phyloP scores from a whole-genome alignment of 306 rosid genomes.

The Quercus parvula region DNA sequence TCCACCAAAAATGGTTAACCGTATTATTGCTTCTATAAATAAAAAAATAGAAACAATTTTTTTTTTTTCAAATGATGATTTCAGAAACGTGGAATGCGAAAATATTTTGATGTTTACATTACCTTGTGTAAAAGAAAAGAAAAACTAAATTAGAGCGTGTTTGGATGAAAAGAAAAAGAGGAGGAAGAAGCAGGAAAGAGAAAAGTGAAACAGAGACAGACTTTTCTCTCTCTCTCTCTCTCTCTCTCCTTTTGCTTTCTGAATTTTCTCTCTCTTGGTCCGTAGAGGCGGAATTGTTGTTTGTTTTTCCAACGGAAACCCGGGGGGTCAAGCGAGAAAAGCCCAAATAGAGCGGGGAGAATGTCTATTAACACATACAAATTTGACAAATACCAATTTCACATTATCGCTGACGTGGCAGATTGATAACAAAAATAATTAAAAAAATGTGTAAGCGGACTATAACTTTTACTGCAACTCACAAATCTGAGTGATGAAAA shows the following conservation, averaged over 20 bases:
- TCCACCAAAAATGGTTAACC: neutral
- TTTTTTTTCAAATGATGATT: neutral
- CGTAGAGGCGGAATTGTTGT: slow-evolving; percentile 42
- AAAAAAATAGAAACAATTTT: neutral
- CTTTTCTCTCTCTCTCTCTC: slow-evolving; percentile 20
- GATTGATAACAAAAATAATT: too few species aligned
- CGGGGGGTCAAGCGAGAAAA: slow-evolving; percentile 27
- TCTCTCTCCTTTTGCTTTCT: neutral
- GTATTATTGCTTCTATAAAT: neutral
- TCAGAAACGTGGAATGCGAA: neutral
- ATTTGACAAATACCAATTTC: too few species aligned
- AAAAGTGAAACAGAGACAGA: slow-evolving; percentile 22
- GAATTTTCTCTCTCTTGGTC: slow-evolving; percentile 22
- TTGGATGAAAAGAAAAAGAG: slow-evolving; percentile 3
- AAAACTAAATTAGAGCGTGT: neutral
- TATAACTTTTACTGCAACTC: accelerated
- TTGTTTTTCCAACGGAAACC: slow-evolving; percentile 28
- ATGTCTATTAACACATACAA: too few species aligned
- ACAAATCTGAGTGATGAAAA: accelerated
- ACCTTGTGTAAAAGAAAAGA: slow-evolving; percentile 9
- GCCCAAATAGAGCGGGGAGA: slow-evolving; percentile 40
- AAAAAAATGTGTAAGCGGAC: too few species aligned
- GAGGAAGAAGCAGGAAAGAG: neutral
- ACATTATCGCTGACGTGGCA: too few species aligned
- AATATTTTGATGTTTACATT: neutral